phyloP scores from a whole-genome alignment of 371 early-diverging fungal genomes.

The Mucor velutinosus region DNA sequence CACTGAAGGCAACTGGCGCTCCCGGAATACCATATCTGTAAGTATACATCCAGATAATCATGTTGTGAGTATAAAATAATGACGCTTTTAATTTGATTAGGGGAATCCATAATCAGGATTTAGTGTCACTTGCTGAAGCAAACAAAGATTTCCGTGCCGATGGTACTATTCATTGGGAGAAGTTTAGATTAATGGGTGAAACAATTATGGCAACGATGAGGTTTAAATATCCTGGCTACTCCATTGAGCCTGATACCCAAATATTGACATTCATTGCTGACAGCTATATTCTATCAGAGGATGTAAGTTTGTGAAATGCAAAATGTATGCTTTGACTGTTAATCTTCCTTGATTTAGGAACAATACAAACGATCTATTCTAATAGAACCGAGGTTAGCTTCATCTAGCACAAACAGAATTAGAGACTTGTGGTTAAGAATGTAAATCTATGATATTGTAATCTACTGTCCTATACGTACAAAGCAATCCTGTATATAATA shows the following conservation, averaged over 20 bases:
- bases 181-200: constrained; percentile 62
- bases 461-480: background rate
- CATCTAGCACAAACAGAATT: constrained; percentile 27
- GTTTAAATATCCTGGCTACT: constrained; percentile 46
- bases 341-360: constrained; percentile 25
- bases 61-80: background rate
- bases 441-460: background rate
- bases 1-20: constrained; percentile 52
- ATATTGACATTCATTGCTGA: constrained; percentile 45
- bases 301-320: constrained; percentile 25
- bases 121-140: constrained; percentile 60
- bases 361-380: constrained; percentile 39
- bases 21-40: constrained; percentile 67
- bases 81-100: constrained; percentile 14
- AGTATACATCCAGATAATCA: constrained; percentile 5
- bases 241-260: constrained; percentile 36
- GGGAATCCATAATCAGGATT: constrained; percentile 60
- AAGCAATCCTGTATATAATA: background rate
- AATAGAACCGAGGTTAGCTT: constrained; percentile 32
- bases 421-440: constrained; percentile 29
- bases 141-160: constrained; percentile 61
- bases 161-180: constrained; percentile 64
- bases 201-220: constrained; percentile 51
- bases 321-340: background rate
- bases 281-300: constrained; percentile 44